Evolutionary conservation across 192 early-diverging fungal species (phyloP).

Genomic region (Umbelopsis isabellina): DNA sequence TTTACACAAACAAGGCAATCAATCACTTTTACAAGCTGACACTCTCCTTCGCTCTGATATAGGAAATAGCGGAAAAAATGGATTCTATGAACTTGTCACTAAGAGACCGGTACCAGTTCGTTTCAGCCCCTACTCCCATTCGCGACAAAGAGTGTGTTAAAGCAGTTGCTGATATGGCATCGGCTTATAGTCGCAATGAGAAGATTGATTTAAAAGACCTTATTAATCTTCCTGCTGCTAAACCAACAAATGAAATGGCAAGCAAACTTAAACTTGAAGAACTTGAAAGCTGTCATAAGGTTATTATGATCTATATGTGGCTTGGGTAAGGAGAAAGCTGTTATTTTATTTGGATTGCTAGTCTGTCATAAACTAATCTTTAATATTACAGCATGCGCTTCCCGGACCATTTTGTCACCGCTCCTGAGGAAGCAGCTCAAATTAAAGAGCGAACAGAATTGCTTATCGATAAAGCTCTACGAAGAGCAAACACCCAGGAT

Average conservation of each 20-base stretch:
- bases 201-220: constrained; percentile 54
- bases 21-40: background rate
- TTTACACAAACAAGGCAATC: background rate
- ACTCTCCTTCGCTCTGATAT: background rate
- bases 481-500: background rate
- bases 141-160: constrained; percentile 32
- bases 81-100: constrained; percentile 62
- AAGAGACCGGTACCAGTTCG: constrained; percentile 72
- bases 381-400: constrained; percentile 57
- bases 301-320: constrained; percentile 90
- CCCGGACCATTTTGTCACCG: constrained; percentile 57
- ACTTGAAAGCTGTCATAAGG: constrained; percentile 77
- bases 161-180: constrained; percentile 24
- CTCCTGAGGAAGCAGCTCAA: constrained; percentile 43
- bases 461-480: constrained; percentile 38
- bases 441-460: constrained; percentile 50
- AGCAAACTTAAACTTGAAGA: constrained; percentile 40
- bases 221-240: constrained; percentile 48
- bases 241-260: constrained; percentile 16
- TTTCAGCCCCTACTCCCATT: constrained; percentile 64
- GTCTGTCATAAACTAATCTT: background rate
- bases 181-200: constrained; percentile 32
- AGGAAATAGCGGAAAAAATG: constrained; percentile 63
- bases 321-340: constrained; percentile 54
- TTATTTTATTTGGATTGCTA: background rate